Evolutionary conservation across 305 asterid genomes (phyloP), one percentile per base, ranked within the genome.

Genomic region (Vinca major): DNA sequence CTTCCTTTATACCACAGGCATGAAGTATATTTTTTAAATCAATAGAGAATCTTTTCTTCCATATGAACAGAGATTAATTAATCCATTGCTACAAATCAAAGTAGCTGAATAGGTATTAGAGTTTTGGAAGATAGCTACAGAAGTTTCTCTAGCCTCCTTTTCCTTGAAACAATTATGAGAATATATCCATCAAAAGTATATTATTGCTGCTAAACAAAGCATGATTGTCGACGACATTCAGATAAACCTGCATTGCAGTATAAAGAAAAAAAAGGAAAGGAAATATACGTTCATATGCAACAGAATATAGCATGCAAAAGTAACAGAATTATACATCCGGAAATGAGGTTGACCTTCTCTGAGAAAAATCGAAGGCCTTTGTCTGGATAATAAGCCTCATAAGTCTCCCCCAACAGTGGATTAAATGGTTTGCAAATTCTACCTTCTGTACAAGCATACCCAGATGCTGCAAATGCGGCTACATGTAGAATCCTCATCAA

Each of bases 391-490:
- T 88, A 91, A 75, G 97, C 99, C 83, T 94, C 99, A 36, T 89
- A 94, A 45, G 99, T 94, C 87, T 94, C 99, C 68, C 99, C 99
- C 74, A 94, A 77, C 74, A 94, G 74, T 19, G 99, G 99, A 83
- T 94, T 91, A 75, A 94, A 91, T 67, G 99, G 99, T 81, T 94
- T 94, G 86, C 99, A 94, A 70, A 79, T 79, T 76, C 99, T 86
- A 83, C 96, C 96, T 58, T 91, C 97, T 20, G 99, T 91, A 62
- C 90, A 91, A 70, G 99, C 92, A 85, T 93, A 93, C 68, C 95
- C 97, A 76, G 99, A 93, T 77, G 89, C 97, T 58, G 99, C 97
- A 85, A 93, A 93, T 74, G 99, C 99, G 60, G 99, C 97, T 78
- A 93, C 92, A 75, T 89, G 86, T 72, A 93, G 78, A 81, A 91